Percentiles rank a stretch among this genome's conserved stretches.
phyloP scores from a whole-genome alignment of 257 asterid species.

The Solanum boliviense region DNA sequence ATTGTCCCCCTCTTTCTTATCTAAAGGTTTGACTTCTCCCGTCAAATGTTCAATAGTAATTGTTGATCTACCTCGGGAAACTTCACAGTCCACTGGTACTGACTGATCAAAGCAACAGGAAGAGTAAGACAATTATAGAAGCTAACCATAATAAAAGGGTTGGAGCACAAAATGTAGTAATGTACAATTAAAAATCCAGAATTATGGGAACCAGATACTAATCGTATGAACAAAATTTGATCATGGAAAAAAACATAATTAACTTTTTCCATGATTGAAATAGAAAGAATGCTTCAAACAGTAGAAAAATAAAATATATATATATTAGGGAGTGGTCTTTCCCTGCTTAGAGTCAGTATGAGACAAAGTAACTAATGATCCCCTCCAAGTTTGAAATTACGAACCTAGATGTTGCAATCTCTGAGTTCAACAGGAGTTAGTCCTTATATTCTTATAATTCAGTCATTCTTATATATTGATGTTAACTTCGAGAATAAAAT shows the following conservation, averaged over 20 bases:
- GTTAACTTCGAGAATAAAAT: not conserved
- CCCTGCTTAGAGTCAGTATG: not conserved
- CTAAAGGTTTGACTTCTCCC: slow-evolving; percentile 89
- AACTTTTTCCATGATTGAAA: not conserved
- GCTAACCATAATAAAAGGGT: not conserved
- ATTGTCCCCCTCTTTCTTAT: slow-evolving; percentile 68
- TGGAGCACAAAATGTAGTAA: not conserved
- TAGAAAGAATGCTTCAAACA: not conserved
- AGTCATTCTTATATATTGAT: not conserved
- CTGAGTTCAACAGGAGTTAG: not conserved
- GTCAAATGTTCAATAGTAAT: slow-evolving; percentile 92
- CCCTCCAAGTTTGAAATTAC: not conserved
- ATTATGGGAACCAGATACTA: not conserved
- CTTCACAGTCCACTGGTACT: slow-evolving; percentile 97
- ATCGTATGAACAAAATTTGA: not conserved
- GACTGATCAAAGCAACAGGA: slow-evolving; percentile 48
- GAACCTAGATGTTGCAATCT: not conserved
- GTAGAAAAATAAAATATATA: not conserved
- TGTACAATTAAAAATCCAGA: not conserved
- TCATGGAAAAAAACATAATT: not conserved
- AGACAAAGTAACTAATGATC: not conserved
- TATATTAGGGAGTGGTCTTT: not conserved
- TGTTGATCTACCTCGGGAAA: slow-evolving; percentile 82
- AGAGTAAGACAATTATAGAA: slow-evolving; percentile 5
- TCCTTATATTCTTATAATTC: not conserved